Conservation (phyloP, 2,329 filamentous ascomycete species). For the Monosporascus sp. region DNA sequence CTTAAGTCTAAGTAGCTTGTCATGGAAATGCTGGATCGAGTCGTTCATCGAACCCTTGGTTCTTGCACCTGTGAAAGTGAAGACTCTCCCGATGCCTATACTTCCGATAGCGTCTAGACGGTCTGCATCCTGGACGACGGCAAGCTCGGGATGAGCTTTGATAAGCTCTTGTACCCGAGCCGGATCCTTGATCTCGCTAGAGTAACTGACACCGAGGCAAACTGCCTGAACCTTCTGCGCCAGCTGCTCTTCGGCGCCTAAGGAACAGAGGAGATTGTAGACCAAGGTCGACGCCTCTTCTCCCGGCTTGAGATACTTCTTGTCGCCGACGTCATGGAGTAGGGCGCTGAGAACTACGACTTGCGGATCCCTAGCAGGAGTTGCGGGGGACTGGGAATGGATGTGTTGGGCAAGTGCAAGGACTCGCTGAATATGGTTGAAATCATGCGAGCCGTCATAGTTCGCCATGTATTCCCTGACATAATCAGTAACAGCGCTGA, state of each 20-base stretch:
- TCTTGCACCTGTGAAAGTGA: conserved; percentile 69
- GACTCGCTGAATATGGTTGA: conserved; percentile 76
- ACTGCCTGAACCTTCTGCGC: conserved; percentile 65
- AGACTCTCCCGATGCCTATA: conserved; percentile 73
- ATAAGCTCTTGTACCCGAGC: conserved; percentile 56
- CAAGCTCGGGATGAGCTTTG: conserved; percentile 64
- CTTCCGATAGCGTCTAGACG: conserved; percentile 86
- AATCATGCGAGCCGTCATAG: conserved; percentile 86
- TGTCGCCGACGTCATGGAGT: conserved; percentile 85
- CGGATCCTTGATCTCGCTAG: conserved; percentile 64
- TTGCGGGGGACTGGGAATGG: conserved; percentile 34
- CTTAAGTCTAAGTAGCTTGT: conserved; percentile 65
- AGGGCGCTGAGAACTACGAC: conserved; percentile 65
- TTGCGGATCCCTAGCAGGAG: conserved; percentile 37
- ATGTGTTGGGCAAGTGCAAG: conserved; percentile 66
- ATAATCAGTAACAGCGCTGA: conserved; percentile 53
- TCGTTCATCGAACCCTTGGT: conserved; percentile 49
- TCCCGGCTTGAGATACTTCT: conserved; percentile 64
- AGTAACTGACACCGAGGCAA: conserved; percentile 73
- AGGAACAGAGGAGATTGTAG: conserved; percentile 45
- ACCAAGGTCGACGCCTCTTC: conserved; percentile 54
- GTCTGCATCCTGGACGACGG: conserved; percentile 87
- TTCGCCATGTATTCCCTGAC: conserved; percentile 67
- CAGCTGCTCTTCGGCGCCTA: conserved; percentile 52
- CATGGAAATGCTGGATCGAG: conserved; percentile 68